Evolutionary conservation across 139 green algal species (phyloP).

Genomic region (Chlorella sp.): DNA sequence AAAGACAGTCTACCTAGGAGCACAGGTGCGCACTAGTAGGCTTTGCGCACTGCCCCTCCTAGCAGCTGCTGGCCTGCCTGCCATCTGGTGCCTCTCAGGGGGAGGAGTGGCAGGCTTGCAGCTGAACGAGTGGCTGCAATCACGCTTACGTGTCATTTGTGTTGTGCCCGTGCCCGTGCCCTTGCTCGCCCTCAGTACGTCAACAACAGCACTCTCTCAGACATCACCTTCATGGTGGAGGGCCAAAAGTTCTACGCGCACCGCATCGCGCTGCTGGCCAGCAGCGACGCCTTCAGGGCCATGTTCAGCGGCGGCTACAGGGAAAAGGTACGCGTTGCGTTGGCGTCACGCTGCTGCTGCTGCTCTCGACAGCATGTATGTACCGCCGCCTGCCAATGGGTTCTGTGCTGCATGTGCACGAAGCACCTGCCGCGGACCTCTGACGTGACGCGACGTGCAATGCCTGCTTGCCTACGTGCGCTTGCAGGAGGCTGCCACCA

Average conservation of each 20-base stretch:
- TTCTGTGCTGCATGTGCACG: neutral
- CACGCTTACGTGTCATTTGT: no score
- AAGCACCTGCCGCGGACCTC: neutral
- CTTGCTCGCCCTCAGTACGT: slow-evolving; percentile 62
- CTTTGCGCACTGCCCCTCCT: no score
- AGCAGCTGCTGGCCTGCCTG: no score
- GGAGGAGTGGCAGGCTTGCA: no score
- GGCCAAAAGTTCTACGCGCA: slow-evolving; percentile 84
- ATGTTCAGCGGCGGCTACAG: slow-evolving; percentile 92
- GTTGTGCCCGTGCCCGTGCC: neutral
- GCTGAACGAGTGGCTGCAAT: no score
- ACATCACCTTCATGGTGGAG: slow-evolving; percentile 94
- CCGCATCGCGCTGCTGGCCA: slow-evolving; percentile 82
- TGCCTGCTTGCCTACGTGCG: no score
- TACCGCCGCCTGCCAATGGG: neutral
- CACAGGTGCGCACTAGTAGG: slow-evolving; percentile 23
- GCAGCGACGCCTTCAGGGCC: slow-evolving; percentile 84
- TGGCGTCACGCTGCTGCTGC: no score
- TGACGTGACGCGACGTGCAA: neutral
- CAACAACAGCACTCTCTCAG: slow-evolving; percentile 82
- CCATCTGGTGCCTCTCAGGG: no score
- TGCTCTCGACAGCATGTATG: no score
- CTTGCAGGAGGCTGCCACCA: slow-evolving; percentile 59
- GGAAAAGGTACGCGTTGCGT: no score
- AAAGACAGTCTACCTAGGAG: slow-evolving; percentile 41